Evolutionary conservation across 1,284 basidiomycete genomes (phyloP), one percentile per base, ranked within the genome.

Genomic region (Leccinum solheimii): DNA sequence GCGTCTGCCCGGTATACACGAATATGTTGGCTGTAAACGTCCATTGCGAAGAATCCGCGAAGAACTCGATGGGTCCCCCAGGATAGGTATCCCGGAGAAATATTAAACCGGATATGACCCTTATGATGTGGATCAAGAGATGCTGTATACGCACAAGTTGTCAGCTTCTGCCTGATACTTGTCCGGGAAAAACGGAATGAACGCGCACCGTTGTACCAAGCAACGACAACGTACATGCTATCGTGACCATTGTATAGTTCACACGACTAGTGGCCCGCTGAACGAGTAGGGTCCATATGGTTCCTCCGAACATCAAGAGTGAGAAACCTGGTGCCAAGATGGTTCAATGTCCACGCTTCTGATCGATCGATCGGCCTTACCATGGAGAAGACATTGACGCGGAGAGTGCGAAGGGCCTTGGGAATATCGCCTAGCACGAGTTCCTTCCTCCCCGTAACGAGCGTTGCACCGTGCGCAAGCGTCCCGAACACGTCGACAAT

Each of bases 341-440:
- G 27, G 27, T 19, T 56, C 14, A 48, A 5, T 48, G 3, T 1
- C 1, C 16, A 11, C 13, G 9, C 19, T 51, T 27, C 0, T 27
- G 9, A 51, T 27, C 26, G 9, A 51, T 27, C 26, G 5, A 50
- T 27, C 1, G 3, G 27, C 3, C 53, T 55, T 38, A 56, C 61
- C 54, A 23, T 56, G 56, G 40, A 62, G 36, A 19, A 62, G 4
- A 13, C 64, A 11, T 45, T 55, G 53, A 74, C 69, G 38, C 57
- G 65, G 27, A 74, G 69, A 5, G 66, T 65, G 27, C 70, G 68
- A 38, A 72, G 63, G 19, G 71, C 71, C 48, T 63, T 70, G 21
- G 68, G 40, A 9, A 74, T 73, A 36, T 74, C 71, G 32, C 72
- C 72, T 16, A 73, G 71, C 13, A 73, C 72, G 3, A 73, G 65